Evolutionary conservation across 345 rosid species (phyloP).

Genomic region (Cardamine occulta): DNA sequence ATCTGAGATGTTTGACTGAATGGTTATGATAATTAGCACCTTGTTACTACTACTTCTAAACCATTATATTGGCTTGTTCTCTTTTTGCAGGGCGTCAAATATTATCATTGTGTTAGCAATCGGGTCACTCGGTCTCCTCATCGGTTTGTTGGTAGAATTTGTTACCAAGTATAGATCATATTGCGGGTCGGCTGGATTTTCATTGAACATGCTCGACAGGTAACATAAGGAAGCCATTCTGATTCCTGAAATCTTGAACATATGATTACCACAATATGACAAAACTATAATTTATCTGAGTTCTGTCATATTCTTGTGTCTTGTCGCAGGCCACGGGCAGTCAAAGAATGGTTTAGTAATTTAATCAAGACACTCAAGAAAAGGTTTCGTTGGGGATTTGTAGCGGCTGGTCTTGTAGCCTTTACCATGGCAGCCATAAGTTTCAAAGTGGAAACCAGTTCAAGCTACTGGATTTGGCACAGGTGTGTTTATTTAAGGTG

Average conservation of each 20-base stretch:
- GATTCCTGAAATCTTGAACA: slow-evolving; percentile 11
- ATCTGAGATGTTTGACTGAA: slow-evolving; percentile 26
- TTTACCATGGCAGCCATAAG: slow-evolving; percentile 78
- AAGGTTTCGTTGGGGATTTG: slow-evolving; percentile 74
- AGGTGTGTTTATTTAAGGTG: slow-evolving; percentile 51
- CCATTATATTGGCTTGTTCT: slow-evolving; percentile 10
- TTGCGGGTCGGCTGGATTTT: slow-evolving; percentile 52
- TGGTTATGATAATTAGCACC: slow-evolving; percentile 10
- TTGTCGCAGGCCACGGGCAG: slow-evolving; percentile 54
- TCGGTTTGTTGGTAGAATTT: slow-evolving; percentile 79
- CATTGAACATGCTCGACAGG: slow-evolving; percentile 59
- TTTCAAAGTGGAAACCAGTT: slow-evolving; percentile 78
- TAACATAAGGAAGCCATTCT: slow-evolving; percentile 40
- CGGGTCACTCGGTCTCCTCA: slow-evolving; percentile 72
- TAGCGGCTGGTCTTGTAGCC: slow-evolving; percentile 63
- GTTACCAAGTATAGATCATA: slow-evolving; percentile 62
- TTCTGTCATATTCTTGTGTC: slow-evolving; percentile 23
- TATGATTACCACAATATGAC: neutral
- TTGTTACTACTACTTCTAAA: slow-evolving; percentile 14
- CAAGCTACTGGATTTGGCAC: slow-evolving; percentile 99
- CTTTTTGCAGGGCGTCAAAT: slow-evolving; percentile 69
- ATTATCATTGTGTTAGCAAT: slow-evolving; percentile 84
- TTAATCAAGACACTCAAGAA: slow-evolving; percentile 58
- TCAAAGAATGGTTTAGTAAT: slow-evolving; percentile 56
- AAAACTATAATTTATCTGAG: neutral